Evolutionary conservation across 192 early-diverging fungal species (phyloP).

Genomic region (Kickxella alabastrina): DNA sequence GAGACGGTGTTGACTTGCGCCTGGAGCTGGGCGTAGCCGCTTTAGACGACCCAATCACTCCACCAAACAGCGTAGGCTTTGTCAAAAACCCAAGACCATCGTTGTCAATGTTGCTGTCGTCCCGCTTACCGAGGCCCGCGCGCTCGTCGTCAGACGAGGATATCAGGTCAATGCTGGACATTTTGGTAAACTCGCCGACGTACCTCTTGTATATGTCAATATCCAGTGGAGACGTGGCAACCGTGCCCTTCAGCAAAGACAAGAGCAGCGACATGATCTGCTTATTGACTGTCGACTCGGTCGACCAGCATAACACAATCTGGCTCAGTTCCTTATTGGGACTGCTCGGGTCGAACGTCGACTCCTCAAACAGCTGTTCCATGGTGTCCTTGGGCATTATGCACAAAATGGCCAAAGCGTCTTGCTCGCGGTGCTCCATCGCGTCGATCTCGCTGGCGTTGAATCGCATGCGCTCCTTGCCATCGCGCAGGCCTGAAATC

Average conservation of each 20-base stretch:
- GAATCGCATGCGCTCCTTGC: slow-evolving; percentile 16
- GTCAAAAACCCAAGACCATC: no score
- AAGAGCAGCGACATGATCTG: neutral
- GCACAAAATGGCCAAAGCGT: slow-evolving; percentile 17
- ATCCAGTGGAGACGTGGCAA: slow-evolving; percentile 2
- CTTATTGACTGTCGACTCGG: slow-evolving; percentile 1
- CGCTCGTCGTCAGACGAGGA: slow-evolving; percentile 30
- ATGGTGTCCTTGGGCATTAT: slow-evolving; percentile 21
- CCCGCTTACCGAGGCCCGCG: no score
- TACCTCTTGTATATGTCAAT: neutral
- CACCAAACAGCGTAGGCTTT: no score
- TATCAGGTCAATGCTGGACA: slow-evolving; percentile 30
- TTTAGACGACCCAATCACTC: no score
- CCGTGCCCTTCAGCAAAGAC: neutral
- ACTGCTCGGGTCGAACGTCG: slow-evolving; percentile 30
- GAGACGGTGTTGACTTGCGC: neutral
- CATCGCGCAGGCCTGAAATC: slow-evolving; percentile 17
- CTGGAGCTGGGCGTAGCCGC: neutral
- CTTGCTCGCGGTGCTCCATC: slow-evolving; percentile 9
- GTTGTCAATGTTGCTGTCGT: no score
- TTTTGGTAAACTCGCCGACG: slow-evolving; percentile 22
- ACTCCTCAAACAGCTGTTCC: slow-evolving; percentile 25
- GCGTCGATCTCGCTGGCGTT: slow-evolving; percentile 12
- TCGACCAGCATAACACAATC: slow-evolving; percentile 20
- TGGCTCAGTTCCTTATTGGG: slow-evolving; percentile 6